Evolutionary conservation across 2,329 filamentous ascomycete species (phyloP).

Genomic region (Bipolaris gigantea): DNA sequence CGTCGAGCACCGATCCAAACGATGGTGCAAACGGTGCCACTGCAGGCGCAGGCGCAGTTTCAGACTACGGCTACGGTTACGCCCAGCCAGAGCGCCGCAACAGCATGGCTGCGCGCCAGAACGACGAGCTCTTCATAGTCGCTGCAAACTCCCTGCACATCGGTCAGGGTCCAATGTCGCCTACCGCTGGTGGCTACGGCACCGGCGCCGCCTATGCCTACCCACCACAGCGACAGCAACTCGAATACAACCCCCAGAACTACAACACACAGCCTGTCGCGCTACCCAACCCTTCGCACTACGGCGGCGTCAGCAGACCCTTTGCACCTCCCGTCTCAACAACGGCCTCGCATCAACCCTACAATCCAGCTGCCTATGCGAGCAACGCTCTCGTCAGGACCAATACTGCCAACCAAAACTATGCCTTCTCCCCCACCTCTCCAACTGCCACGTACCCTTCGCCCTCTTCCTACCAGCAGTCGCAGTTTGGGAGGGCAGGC

Average conservation of each 20-base stretch:
- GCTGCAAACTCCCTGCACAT: conserved; percentile 34
- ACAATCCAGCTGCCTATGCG: conserved; percentile 52
- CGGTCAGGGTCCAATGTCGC: conserved; percentile 34
- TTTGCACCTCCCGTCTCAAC: conserved; percentile 34
- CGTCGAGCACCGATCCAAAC: conserved; percentile 74
- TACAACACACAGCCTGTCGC: conserved; percentile 52
- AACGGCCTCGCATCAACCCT: conserved; percentile 40
- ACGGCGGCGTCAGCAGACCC: conserved; percentile 45
- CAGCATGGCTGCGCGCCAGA: conserved; percentile 43
- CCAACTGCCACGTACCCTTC: conserved; percentile 36
- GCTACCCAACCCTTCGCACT: conserved; percentile 67
- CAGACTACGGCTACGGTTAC: conserved; percentile 40
- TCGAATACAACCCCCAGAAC: conserved; percentile 64
- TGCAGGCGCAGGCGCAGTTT: conserved; percentile 57
- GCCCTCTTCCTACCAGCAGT: conserved; percentile 35
- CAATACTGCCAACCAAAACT: conserved; percentile 40
- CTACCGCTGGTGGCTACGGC: conserved; percentile 28
- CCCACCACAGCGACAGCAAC: conserved; percentile 30
- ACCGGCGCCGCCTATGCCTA: conserved; percentile 53
- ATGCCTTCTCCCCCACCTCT: conserved; percentile 44
- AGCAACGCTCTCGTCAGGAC: conserved; percentile 36
- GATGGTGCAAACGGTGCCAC: conserved; percentile 63
- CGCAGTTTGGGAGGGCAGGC: conserved; percentile 36
- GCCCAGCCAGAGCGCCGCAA: conserved; percentile 39
- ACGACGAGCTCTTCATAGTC: conserved; percentile 67